These are phyloP conservation scores for Podaxis sp. DNA, from an alignment of 768 basidiomycete species.

Conservation along the genomic window DNA sequence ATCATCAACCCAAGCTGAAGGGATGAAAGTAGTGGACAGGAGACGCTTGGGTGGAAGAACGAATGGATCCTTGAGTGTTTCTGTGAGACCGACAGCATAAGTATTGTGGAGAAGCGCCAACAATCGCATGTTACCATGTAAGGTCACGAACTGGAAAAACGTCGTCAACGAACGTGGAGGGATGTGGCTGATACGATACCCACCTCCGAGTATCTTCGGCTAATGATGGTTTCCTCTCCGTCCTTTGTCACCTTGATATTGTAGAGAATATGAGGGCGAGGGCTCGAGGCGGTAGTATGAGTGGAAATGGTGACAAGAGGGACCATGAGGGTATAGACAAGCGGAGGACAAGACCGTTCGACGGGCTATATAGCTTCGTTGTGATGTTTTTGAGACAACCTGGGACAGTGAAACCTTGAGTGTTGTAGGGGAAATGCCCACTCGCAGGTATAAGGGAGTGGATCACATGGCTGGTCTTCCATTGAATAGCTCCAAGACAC, in stretches of 20 bases:
- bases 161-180: neutral
- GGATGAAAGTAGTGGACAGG: conserved; percentile 41
- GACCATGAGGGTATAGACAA: conserved; percentile 19
- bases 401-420: neutral
- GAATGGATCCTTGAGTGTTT: conserved; percentile 26
- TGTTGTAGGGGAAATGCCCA: neutral
- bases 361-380: neutral
- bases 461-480: conserved; percentile 2
- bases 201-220: conserved; percentile 48
- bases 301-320: conserved; percentile 33
- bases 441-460: neutral
- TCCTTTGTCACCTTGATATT: conserved; percentile 33
- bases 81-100: conserved; percentile 1
- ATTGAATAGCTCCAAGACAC: neutral
- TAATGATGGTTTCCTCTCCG: conserved; percentile 27
- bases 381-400: neutral
- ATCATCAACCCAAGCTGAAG: conserved; percentile 46
- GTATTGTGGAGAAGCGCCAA: neutral
- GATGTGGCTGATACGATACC: neutral
- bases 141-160: conserved; percentile 1
- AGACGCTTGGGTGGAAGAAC: conserved; percentile 41
- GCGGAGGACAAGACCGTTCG: neutral
- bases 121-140: neutral
- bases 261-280: conserved; percentile 51
- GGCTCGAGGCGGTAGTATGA: conserved; percentile 47